Base-by-base conservation (phyloP, 495 filamentous ascomycete genomes). In the Symbiotaphrina buchneri region DNA sequence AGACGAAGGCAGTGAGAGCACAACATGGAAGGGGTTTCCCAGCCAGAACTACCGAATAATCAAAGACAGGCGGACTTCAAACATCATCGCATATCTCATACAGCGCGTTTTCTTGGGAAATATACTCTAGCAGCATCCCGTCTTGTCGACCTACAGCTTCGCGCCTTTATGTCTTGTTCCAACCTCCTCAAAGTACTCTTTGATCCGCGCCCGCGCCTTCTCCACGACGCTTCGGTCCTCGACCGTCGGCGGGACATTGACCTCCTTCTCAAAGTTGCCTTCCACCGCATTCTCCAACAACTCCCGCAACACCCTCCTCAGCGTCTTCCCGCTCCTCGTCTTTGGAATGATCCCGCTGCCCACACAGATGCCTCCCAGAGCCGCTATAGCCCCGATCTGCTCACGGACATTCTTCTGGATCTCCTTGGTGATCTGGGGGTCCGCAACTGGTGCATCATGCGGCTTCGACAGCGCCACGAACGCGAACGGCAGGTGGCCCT, bases 271-370 rank as follows among this genome's bases (percentile, higher is more conserved):
- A 42, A 59, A 70, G 7, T 61, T 53, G 1, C 59, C 64, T 28
- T 55, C 35, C 5, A 52, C 59, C 2, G 46, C 57, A 41, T 69
- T 56, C 49, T 93, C 84, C 2, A 91, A 46, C 37, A 93, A 47
- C 52, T 87, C 80, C 28, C 72, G 59, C 52, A 92, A 43, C 18
- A 87, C 78, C 33, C 84, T 57, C 10, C 85, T 55, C 35, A 92
- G 43, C 18, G 77, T 91, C 63, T 93, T 93, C 3, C 84, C 84
- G 17, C 70, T 78, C 15, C 84, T 52, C 18, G 83, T 94, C 55
- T 82, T 84, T 5, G 84, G 83, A 30, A 93, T 91, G 65, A 91
- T 83, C n/a, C 74, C 78, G 24, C 67, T 66, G 5, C 79, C 76
- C 38, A 75, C 68, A 19, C 92, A 79, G 41, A 92, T 73, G 2